phyloP scores from a whole-genome alignment of 768 basidiomycete species.

The Boletus fagicola region DNA sequence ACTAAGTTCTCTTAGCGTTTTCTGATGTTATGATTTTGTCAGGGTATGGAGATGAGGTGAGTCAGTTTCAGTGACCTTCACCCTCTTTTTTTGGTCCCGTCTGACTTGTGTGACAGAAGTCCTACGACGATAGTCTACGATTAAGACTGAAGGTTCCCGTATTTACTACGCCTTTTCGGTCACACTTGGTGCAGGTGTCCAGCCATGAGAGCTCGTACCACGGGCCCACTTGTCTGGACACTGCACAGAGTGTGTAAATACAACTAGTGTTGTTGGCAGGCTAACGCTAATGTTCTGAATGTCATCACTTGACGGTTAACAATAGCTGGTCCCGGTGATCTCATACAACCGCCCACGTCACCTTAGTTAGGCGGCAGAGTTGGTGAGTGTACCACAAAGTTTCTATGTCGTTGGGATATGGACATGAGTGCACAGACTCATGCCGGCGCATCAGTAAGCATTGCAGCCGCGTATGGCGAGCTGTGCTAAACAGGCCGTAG shows the following conservation, averaged over 20 bases:
- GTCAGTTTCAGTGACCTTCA: background rate
- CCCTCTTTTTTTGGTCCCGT: no score
- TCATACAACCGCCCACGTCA: background rate
- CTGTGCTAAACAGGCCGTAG: no score
- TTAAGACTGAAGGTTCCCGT: background rate
- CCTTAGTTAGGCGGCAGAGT: background rate
- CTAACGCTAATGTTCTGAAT: background rate
- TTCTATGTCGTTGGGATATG: background rate
- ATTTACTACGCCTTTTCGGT: background rate
- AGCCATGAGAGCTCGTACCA: background rate
- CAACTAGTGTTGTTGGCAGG: background rate
- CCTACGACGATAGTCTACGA: slow-evolving; percentile 6
- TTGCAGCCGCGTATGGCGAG: no score
- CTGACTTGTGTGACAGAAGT: background rate
- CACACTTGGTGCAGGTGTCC: background rate
- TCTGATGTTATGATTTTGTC: background rate
- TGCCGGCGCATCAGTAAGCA: no score
- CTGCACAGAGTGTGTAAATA: background rate
- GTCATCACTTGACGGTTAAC: background rate
- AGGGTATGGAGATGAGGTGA: slow-evolving; percentile 15
- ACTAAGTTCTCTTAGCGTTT: background rate
- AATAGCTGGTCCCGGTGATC: background rate
- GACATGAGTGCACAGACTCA: no score
- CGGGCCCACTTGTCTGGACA: background rate
- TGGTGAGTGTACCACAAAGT: background rate